These are phyloP conservation scores for Eimeria brunetti DNA, from an alignment of 169 alveolate species.

Conservation along the genomic window DNA sequence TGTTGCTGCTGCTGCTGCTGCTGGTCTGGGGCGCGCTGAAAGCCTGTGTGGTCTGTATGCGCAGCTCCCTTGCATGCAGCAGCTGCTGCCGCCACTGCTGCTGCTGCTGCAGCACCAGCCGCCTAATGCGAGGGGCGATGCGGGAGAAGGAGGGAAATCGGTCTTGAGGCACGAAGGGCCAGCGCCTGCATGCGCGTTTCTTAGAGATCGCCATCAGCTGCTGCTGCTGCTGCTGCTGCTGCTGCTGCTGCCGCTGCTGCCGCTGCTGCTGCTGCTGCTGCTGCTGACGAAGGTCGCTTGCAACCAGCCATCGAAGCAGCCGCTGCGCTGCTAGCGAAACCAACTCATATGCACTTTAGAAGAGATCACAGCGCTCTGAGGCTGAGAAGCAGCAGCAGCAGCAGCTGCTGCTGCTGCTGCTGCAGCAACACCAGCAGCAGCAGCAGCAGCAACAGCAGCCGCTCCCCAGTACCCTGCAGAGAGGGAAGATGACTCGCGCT, in stretches of 20 bases:
- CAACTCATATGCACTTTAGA: neutral
- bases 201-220: slow-evolving; percentile 44
- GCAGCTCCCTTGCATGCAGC: slow-evolving; percentile 34
- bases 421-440: neutral
- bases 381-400: neutral
- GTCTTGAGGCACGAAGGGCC: slow-evolving; percentile 57
- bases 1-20: slow-evolving; percentile 27
- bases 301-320: neutral
- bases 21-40: neutral
- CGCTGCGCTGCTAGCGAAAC: neutral
- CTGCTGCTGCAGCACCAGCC: slow-evolving; percentile 49
- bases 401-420: neutral
- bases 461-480: neutral
- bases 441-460: slow-evolving; percentile 37
- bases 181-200: slow-evolving; percentile 59
- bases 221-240: slow-evolving; percentile 31
- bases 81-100: slow-evolving; percentile 42
- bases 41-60: slow-evolving; percentile 31
- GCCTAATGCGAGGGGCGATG: neutral
- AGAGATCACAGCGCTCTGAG: too few relatives aligned
- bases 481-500: neutral
- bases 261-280: slow-evolving; percentile 25
- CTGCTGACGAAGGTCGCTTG: neutral
- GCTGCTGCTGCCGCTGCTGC: neutral
- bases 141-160: slow-evolving; percentile 42